Evolutionary conservation across 495 filamentous ascomycete genomes (phyloP).

Genomic region (Hypoxylon cercidicola): DNA sequence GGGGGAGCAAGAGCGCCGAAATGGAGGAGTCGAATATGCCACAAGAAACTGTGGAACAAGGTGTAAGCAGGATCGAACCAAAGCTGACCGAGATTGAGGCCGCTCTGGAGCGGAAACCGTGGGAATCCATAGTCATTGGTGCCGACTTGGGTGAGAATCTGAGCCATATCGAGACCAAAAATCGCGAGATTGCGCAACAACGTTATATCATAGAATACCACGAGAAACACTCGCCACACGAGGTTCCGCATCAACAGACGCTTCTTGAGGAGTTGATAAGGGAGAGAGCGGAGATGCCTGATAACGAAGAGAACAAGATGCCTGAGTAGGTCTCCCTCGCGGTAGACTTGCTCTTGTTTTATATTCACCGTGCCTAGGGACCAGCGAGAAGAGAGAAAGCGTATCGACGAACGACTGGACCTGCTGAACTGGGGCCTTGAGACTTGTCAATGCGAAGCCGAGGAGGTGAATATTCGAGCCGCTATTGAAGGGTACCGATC

Average conservation of each 20-base stretch:
- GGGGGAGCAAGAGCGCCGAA: constrained; percentile 1
- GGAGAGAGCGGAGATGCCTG: constrained; percentile 49
- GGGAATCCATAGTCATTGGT: constrained; percentile 45
- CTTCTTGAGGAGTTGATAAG: constrained; percentile 46
- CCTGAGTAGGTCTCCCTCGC: constrained; percentile 46
- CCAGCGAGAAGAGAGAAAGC: constrained; percentile 37
- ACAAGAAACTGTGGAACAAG: constrained; percentile 10
- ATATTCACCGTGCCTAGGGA: constrained; percentile 33
- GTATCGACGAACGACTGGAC: constrained; percentile 47
- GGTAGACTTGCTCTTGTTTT: neutral
- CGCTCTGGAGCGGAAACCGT: constrained; percentile 35
- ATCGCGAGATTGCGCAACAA: constrained; percentile 51
- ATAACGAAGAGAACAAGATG: constrained; percentile 52
- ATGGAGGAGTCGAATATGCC: neutral
- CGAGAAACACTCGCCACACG: constrained; percentile 41
- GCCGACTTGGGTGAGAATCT: constrained; percentile 49
- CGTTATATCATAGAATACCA: constrained; percentile 48
- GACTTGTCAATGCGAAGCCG: constrained; percentile 49
- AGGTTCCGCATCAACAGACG: constrained; percentile 35
- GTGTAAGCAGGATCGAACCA: neutral
- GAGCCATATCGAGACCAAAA: constrained; percentile 51
- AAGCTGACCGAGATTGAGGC: neutral
- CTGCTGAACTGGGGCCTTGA: constrained; percentile 46
- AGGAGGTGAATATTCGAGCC: constrained; percentile 55
- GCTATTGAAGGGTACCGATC: constrained; percentile 56